A percentile compares a stretch with the other conserved stretches of the same genome.
phyloP scores from a whole-genome alignment of 2,329 filamentous ascomycete species.

The Acephala macrosclerotiorum region DNA sequence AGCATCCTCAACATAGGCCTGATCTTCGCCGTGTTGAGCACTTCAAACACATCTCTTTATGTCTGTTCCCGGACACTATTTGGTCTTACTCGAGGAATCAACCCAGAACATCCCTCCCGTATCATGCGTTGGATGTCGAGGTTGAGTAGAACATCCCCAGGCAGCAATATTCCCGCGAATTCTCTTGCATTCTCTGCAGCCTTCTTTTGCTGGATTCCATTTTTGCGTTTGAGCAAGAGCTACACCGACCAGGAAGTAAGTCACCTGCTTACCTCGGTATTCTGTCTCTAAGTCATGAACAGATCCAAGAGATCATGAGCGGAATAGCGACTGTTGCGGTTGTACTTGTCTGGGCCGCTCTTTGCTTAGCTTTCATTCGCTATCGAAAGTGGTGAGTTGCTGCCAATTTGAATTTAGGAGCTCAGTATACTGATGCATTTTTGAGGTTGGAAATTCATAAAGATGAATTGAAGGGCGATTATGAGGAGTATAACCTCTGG shows the following conservation, averaged over 20 bases:
- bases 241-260: constrained; percentile 12
- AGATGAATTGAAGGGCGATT: neutral
- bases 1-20: constrained; percentile 42
- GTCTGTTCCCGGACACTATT: constrained; percentile 46
- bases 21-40: constrained; percentile 43
- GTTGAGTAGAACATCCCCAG: constrained; percentile 14
- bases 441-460: neutral
- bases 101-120: constrained; percentile 7
- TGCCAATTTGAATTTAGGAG: neutral
- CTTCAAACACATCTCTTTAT: constrained; percentile 46
- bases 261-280: neutral
- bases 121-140: constrained; percentile 8
- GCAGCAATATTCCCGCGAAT: constrained; percentile 20
- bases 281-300: neutral
- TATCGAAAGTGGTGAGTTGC: constrained; percentile 20
- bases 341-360: constrained; percentile 22
- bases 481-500: constrained; percentile 14
- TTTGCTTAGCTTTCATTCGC: constrained; percentile 26
- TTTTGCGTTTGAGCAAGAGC: constrained; percentile 18
- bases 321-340: constrained; percentile 21
- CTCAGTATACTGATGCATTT: neutral
- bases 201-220: constrained; percentile 22
- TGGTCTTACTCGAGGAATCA: constrained; percentile 37
- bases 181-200: constrained; percentile 15
- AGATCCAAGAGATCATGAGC: constrained; percentile 28